These are phyloP conservation scores for Angomonas ambiguus DNA, from an alignment of 208 protist species.

Conservation along the genomic window DNA sequence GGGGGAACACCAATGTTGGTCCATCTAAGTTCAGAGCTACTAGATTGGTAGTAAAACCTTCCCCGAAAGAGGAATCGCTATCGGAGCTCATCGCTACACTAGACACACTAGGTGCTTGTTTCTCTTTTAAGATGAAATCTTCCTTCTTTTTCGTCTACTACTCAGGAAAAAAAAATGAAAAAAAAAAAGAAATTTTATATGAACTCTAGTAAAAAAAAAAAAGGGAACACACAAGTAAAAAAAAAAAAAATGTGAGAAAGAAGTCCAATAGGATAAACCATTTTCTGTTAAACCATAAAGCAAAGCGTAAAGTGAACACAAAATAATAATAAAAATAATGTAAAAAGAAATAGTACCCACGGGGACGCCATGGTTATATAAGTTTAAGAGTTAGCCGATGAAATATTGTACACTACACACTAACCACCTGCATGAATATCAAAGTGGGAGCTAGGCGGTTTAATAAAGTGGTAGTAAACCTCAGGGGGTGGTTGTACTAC, in stretches of 20 bases:
- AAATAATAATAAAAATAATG: neutral
- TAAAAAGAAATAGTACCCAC: no score
- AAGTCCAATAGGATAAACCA: neutral
- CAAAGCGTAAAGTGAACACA: neutral
- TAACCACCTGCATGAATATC: constrained; percentile 50
- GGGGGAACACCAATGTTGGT: neutral
- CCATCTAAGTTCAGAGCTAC: neutral
- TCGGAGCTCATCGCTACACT: no score
- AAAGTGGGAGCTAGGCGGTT: constrained; percentile 58
- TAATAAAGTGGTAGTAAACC: constrained; percentile 40
- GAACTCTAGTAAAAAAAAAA: constrained; percentile 13
- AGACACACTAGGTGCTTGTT: no score
- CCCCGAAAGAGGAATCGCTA: neutral
- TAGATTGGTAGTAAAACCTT: neutral
- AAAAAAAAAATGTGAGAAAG: neutral
- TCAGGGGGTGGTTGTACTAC: constrained; percentile 39
- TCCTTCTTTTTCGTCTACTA: neutral
- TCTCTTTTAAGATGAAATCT: constrained; percentile 1
- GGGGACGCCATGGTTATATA: no score
- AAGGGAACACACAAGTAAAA: constrained; percentile 11
- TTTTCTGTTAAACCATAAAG: neutral
- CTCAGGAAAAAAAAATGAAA: constrained; percentile 15
- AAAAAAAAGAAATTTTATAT: neutral
- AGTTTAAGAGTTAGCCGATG: no score
- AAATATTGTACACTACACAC: no score